Evolutionary conservation across 495 filamentous ascomycete genomes (phyloP), one percentile per base, ranked within the genome.

Genomic region (Rhypophila decipiens): DNA sequence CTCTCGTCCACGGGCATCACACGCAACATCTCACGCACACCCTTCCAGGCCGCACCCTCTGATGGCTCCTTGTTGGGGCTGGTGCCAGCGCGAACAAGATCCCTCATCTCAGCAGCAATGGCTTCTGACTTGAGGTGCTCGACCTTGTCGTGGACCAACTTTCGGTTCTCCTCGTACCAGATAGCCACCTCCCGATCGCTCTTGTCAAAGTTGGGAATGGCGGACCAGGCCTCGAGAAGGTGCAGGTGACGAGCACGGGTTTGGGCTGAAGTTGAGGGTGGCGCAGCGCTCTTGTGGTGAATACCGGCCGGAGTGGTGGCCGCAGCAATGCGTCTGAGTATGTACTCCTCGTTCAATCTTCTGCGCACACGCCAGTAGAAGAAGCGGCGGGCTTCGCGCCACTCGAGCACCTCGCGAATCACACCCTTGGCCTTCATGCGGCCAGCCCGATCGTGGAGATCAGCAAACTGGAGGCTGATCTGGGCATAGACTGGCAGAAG

Each of bases 281-380:
- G 61, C 35, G 64, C 69, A 55, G 67, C 60, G n/a, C n/a, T n/a
- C 61, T 61, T 46, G 56, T 39, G 44, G 51, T 61, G 29, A 48
- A 46, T 33, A 35, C 60, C 54, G 17, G 53, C 50, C 46, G 66
- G 34, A 24, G 61, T 57, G 15, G 69, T 59, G 7, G 84, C 79
- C 20, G 74, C 57, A 19, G 80, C 69, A 80, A 97, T 87, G 65
- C 86, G 84, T 71, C 88, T 91, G 65, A 97, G 76, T 62, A 97
- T 87, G 61, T 87, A 85, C 69, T 98, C 90, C 71, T 98, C 93
- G 69, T 94, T 96, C 58, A 98, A 76, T 70, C 94, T 81, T 65
- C 93, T 87, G 66, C 93, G 91, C 45, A 95, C 85, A 75, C 93
- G 90, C 93, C 93, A 98, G 83, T 96, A 98, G 82, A 98, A 97